Evolutionary conservation across 176 grass and related monocot species (phyloP).

Genomic region (Dendrocalamus sinicus): DNA sequence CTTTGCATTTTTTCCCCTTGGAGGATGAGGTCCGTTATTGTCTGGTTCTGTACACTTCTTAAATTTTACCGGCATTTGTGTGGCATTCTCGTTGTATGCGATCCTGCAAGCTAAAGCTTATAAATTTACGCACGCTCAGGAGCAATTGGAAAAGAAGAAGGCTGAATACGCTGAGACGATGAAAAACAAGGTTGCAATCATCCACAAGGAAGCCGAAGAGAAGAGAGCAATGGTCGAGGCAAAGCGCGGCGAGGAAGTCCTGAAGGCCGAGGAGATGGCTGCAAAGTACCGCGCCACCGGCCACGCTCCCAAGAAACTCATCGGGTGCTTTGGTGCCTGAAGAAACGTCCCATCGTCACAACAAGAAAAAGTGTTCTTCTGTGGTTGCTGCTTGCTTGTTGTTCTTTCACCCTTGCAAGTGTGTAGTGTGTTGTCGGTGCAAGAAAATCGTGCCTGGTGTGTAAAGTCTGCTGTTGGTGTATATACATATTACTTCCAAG

Average conservation of each 20-base stretch:
- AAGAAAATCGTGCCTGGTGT: constrained; percentile 54
- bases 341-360: neutral
- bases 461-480: constrained; percentile 65
- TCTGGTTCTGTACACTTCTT: neutral
- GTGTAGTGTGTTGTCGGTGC: constrained; percentile 46
- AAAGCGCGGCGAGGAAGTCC: constrained; percentile 62
- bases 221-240: constrained; percentile 85
- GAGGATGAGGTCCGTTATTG: neutral
- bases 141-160: constrained; percentile 90
- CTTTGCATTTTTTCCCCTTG: neutral
- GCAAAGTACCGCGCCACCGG: constrained; percentile 88
- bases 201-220: constrained; percentile 92
- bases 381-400: constrained; percentile 39
- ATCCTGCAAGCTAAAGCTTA: constrained; percentile 5
- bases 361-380: neutral
- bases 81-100: neutral
- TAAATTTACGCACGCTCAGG: constrained; percentile 52
- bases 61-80: neutral
- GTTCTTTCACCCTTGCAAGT: constrained; percentile 32
- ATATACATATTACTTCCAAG: constrained; percentile 61
- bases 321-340: constrained; percentile 86
- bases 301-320: constrained; percentile 73
- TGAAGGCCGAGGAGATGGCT: constrained; percentile 84
- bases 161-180: constrained; percentile 91
- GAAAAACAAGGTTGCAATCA: constrained; percentile 79